Percentiles rank a stretch among this genome's conserved stretches.
These are phyloP conservation scores for Citrus medica DNA, from an alignment of 345 rosid genomes.

Conservation along the genomic window DNA sequence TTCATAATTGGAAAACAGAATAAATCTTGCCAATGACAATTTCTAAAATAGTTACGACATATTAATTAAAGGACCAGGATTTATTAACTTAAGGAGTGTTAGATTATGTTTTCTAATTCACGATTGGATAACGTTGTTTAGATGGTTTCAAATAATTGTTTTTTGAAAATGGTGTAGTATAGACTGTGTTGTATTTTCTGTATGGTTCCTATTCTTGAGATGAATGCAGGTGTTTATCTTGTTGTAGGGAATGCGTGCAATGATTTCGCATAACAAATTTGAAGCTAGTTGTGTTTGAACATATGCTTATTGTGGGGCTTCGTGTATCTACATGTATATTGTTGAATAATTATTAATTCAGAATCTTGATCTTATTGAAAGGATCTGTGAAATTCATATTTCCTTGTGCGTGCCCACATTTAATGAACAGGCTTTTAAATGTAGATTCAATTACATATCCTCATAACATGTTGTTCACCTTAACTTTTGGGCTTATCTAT, in stretches of 20 bases:
- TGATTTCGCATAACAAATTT: background rate
- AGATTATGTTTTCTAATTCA: background rate
- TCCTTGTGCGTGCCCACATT: background rate
- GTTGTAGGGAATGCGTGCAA: background rate
- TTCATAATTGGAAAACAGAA: background rate
- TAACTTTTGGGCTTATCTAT: constrained; percentile 9
- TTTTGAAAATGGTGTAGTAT: background rate
- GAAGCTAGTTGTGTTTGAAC: background rate
- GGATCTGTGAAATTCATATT: background rate
- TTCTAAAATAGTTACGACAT: background rate
- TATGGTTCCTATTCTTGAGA: background rate
- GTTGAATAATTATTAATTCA: background rate
- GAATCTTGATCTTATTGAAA: background rate
- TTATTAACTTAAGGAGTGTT: constrained; percentile 1
- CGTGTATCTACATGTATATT: background rate
- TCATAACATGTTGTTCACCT: background rate
- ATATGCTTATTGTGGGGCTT: background rate
- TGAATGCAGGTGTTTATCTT: background rate
- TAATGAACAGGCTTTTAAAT: background rate
- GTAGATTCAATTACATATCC: background rate
- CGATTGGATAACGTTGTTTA: background rate
- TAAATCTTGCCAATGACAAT: background rate
- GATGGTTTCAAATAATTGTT: background rate
- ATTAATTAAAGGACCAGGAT: background rate
- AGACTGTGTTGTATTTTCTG: background rate